Evolutionary conservation across 805 yeast species (phyloP).

Genomic region (Starmerella riodocensis): DNA sequence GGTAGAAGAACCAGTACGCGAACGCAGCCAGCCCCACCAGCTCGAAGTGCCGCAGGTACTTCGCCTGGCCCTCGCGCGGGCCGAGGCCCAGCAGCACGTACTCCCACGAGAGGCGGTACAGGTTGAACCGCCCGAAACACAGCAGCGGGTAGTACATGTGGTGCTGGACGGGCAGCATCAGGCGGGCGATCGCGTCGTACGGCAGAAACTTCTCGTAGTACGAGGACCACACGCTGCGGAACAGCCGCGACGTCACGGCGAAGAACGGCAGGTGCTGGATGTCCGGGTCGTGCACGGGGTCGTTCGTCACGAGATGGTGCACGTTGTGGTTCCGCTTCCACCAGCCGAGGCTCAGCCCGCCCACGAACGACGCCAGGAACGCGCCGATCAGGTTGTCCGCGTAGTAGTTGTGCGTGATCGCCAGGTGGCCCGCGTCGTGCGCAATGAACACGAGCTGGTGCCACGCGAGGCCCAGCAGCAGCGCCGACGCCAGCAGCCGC

Average conservation of each 20-base stretch:
- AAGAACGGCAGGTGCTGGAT: constrained; percentile 87
- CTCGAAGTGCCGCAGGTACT: constrained; percentile 75
- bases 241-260: constrained; percentile 63
- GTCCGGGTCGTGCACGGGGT: constrained; percentile 89
- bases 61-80: constrained; percentile 69
- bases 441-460: constrained; percentile 80
- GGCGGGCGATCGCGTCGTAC: constrained; percentile 54
- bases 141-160: constrained; percentile 65
- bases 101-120: constrained; percentile 69
- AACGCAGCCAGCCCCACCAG: constrained; percentile 55
- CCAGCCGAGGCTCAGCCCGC: constrained; percentile 89
- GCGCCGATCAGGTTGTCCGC: constrained; percentile 63
- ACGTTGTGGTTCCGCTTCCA: constrained; percentile 91
- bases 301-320: constrained; percentile 85
- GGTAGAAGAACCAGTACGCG: constrained; percentile 70
- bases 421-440: constrained; percentile 81
- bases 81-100: constrained; percentile 65
- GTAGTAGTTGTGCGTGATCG: constrained; percentile 69
- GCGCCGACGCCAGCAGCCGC: constrained; percentile 44
- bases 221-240: constrained; percentile 62
- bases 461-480: constrained; percentile 65
- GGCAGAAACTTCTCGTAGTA: constrained; percentile 56
- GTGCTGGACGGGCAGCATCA: constrained; percentile 49
- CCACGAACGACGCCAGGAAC: constrained; percentile 59
- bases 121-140: constrained; percentile 72